These are phyloP conservation scores for Xylaria nigripes DNA, from an alignment of 495 filamentous ascomycete species.

Conservation along the genomic window DNA sequence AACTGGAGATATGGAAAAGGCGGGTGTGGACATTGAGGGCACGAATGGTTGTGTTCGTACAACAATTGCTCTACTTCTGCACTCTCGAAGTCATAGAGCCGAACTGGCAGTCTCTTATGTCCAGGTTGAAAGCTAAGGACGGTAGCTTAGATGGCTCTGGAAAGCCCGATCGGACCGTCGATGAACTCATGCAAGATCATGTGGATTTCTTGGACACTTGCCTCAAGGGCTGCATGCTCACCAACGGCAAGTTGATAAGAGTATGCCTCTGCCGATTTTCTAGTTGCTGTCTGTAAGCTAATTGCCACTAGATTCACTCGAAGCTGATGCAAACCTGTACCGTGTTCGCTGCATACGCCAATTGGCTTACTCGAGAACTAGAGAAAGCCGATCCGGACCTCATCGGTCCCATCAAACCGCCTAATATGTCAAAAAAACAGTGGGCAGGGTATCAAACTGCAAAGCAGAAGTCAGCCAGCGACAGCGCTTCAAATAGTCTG, in stretches of 20 bases:
- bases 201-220: constrained; percentile 97
- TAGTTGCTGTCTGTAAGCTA: constrained; percentile 5
- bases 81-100: constrained; percentile 96
- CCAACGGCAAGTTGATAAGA: constrained; percentile 84
- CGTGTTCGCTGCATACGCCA: constrained; percentile 82
- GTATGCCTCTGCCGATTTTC: constrained; percentile 41
- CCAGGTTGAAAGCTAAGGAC: constrained; percentile 58
- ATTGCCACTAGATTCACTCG: constrained; percentile 68
- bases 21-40: constrained; percentile 85
- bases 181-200: constrained; percentile 98
- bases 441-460: constrained; percentile 41
- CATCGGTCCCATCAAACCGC: constrained; percentile 41
- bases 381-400: constrained; percentile 70
- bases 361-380: constrained; percentile 68
- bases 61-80: constrained; percentile 93
- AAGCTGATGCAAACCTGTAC: constrained; percentile 90
- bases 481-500: constrained; percentile 13
- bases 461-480: constrained; percentile 26
- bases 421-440: constrained; percentile 46
- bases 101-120: constrained; percentile 92
- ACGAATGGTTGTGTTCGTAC: constrained; percentile 93
- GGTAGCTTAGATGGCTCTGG: constrained; percentile 39
- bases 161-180: constrained; percentile 72
- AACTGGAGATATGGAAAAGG: constrained; percentile 86
- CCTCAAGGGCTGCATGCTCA: constrained; percentile 97